Evolutionary conservation across 768 basidiomycete species (phyloP).

Genomic region (Cystobasidium tubakii): DNA sequence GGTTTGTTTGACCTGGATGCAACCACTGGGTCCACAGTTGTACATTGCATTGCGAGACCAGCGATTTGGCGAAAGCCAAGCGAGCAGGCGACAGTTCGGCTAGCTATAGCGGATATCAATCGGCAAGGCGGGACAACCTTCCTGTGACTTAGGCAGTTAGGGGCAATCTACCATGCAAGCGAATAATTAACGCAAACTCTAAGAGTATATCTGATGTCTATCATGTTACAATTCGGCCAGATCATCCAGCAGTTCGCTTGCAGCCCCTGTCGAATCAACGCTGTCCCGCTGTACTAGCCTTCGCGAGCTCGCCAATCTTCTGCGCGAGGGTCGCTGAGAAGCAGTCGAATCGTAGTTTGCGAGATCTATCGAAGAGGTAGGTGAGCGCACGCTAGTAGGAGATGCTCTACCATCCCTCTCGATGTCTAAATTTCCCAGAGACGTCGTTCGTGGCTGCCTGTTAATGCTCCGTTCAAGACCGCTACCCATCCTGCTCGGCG

Average conservation of each 20-base stretch:
- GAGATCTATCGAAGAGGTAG: neutral
- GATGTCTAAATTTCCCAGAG: conserved; percentile 1
- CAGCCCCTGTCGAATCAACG: neutral
- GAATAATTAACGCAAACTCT: too few species aligned
- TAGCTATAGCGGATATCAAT: too few species aligned
- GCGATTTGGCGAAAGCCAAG: too few species aligned
- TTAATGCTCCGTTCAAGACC: neutral
- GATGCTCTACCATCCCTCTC: neutral
- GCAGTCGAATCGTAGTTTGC: neutral
- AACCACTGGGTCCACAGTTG: too few species aligned
- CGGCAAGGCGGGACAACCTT: too few species aligned
- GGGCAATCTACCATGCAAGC: too few species aligned
- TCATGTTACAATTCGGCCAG: too few species aligned
- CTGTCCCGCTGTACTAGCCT: neutral
- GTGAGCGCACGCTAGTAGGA: neutral
- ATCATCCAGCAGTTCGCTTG: neutral
- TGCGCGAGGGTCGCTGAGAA: neutral
- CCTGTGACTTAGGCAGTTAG: too few species aligned
- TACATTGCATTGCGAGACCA: too few species aligned
- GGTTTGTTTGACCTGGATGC: too few species aligned
- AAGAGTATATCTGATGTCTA: too few species aligned
- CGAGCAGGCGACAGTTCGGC: too few species aligned
- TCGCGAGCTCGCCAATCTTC: conserved; percentile 26
- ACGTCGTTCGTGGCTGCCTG: conserved; percentile 15
- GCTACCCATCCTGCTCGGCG: neutral